Evolutionary conservation across 78 protist genomes (phyloP), one percentile per base, ranked within the genome.

Genomic region (Anaeramoeba flamelloides): DNA sequence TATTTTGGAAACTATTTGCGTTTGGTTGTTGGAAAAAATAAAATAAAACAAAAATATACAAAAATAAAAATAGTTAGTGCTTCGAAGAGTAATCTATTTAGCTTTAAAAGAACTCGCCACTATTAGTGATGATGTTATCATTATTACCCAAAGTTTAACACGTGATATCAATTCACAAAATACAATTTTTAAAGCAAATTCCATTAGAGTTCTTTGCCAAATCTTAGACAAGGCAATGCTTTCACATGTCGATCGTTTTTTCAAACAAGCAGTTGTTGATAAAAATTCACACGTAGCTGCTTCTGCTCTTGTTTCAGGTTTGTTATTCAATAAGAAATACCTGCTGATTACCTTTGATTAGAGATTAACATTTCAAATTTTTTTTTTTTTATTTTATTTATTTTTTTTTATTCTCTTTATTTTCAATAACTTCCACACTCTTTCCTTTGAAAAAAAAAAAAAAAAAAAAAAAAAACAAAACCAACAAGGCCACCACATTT

Each of bases 211-310:
- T 38, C 84, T 95, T 76, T 77, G 90, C 84, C 81, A 77, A 38
- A 91, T 93, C 30, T 76, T 78, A 2, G 83, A 85, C 40, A 39
- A 80, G 36, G 75, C 87, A 39, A 80, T 82, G 85, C 79, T 85
- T 22, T 41, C 81, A 12, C 85, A 84, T 80, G 81, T 94, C 8
- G 99, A 94, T 76, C 88, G 99, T 38, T 89, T 90, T 84, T 81
- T 96, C 76, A 92, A 93, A 81, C 96, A 93, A 87, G 90, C 93
- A 3, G 90, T 96, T 74, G 98, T 96, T 36, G 95, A 94, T 85
- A 80, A 85, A 39, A 89, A 92, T 81, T 87, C 93, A 36, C 74
- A 81, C 65, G 96, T 96, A 34, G 84, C 95, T 32, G 84, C 90
- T 4, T 90, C 98, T 8, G 99, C 99, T 38, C 84, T 96, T 2